Base-by-base conservation (phyloP, 331 rosid species). In the Quercus lobata region DNA sequence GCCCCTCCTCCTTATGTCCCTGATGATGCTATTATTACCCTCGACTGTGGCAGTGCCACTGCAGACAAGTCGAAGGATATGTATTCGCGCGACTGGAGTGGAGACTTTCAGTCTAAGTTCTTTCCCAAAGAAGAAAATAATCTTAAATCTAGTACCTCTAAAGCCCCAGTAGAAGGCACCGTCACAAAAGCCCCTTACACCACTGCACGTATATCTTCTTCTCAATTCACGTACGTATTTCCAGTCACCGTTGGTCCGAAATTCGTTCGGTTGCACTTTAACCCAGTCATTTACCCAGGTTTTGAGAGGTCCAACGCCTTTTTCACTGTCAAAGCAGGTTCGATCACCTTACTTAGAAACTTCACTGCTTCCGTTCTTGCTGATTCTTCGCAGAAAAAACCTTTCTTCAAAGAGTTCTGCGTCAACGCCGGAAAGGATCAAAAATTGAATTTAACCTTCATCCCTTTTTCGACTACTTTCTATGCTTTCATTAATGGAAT, bases 31-130 rank as follows among this genome's bases (percentile, higher is more conserved):
- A 68, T 7, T 34, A 5, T 78, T 21, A 27, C 76, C 76, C 54
- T 85, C 69, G 15, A 74, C 37, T 85, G 85, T 21, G 88, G 86
- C 44, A 7, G 85, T 21, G 88, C 81, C 44, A 12, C 24, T 22
- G 24, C 76, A 8, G 76, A 3, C 6, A 11, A 1, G 7, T 14
- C 4, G 52, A 0, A 5, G 5, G 34, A 2, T 17, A 0, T 0
- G 0, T 22, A 70, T 5, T 19, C 1, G 0, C 79, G 88, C 3
- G 0, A 1, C 0, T 85, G 88, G 88, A 27, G 7, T 2, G 81
- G 72, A 52, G 88, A 82, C 32, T 21, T 8, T 2, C 1, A 11
- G 35, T 61, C 83, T 0, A 37, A 69, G 7, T 78, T 61, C 62
- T 2, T 75, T 54, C 71, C 74, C 3, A 6, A 3, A 1, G 37